Conservation (phyloP, 345 rosid genomes). For the Eucalyptus cladocalyx region DNA sequence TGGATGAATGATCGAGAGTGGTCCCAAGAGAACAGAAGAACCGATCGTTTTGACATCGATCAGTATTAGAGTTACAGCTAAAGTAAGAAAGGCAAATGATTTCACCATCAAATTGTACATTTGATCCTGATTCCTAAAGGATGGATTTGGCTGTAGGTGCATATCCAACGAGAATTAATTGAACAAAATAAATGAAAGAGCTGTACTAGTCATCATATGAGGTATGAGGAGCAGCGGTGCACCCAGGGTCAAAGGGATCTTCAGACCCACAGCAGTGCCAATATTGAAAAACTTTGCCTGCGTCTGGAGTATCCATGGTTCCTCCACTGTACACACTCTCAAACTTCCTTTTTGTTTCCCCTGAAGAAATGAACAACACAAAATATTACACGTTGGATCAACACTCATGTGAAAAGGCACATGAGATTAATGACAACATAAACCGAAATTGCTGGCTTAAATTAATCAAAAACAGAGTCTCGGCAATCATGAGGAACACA, state of each 20-base stretch:
- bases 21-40: neutral
- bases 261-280: constrained; percentile 98
- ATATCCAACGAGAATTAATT: neutral
- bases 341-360: constrained; percentile 94
- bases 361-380: constrained; percentile 7
- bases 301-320: constrained; percentile 70
- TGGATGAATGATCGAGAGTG: neutral
- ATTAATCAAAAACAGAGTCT: neutral
- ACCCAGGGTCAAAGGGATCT: constrained; percentile 83
- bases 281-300: constrained; percentile 60
- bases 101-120: neutral
- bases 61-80: neutral
- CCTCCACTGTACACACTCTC: constrained; percentile 82
- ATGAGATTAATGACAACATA: neutral
- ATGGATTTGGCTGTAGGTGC: neutral
- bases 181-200: neutral
- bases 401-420: neutral
- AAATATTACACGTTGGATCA: neutral
- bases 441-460: neutral
- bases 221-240: constrained; percentile 71
- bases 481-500: neutral
- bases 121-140: neutral
- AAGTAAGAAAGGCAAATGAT: neutral
- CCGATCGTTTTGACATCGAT: neutral
- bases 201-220: constrained; percentile 65